A percentile compares a stretch with the other conserved stretches of the same genome.
Conservation (phyloP, 2,329 filamentous ascomycete species). For the Hypoxylon sp. region DNA sequence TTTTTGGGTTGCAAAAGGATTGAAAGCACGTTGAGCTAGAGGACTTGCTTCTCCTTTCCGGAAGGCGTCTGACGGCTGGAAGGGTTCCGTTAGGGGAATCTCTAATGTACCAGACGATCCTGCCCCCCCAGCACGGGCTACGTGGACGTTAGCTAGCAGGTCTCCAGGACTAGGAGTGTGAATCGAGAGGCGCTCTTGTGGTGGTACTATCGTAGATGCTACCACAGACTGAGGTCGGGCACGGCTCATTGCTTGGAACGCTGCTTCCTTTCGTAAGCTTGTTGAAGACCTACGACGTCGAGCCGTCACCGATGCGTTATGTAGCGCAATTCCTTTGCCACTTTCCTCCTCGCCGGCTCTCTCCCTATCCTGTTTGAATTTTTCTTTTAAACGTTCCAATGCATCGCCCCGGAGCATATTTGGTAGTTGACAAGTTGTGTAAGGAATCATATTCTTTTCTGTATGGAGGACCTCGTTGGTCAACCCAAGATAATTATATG, state of each 20-base stretch:
- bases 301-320: constrained; percentile 78
- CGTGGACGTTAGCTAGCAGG: constrained; percentile 82
- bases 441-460: constrained; percentile 93
- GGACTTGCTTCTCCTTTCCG: constrained; percentile 61
- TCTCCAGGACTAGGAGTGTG: constrained; percentile 79
- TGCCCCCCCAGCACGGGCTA: constrained; percentile 72
- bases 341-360: constrained; percentile 84
- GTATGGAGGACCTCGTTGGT: constrained; percentile 93
- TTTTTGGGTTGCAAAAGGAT: constrained; percentile 70
- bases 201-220: constrained; percentile 58
- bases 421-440: constrained; percentile 90
- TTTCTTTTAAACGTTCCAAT: constrained; percentile 88
- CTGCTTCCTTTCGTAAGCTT: constrained; percentile 83
- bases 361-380: constrained; percentile 88
- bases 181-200: constrained; percentile 60
- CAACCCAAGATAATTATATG: constrained; percentile 92
- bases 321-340: constrained; percentile 93
- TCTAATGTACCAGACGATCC: constrained; percentile 54
- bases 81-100: constrained; percentile 48
- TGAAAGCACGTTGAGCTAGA: constrained; percentile 66
- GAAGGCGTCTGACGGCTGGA: constrained; percentile 53
- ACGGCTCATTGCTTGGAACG: constrained; percentile 75
- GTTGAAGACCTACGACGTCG: constrained; percentile 80
- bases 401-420: constrained; percentile 90
- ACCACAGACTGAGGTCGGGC: constrained; percentile 62